Evolutionary conservation across 2,329 filamentous ascomycete genomes (phyloP), one percentile per base, ranked within the genome.

Genomic region (Sarocladium brachiariae): DNA sequence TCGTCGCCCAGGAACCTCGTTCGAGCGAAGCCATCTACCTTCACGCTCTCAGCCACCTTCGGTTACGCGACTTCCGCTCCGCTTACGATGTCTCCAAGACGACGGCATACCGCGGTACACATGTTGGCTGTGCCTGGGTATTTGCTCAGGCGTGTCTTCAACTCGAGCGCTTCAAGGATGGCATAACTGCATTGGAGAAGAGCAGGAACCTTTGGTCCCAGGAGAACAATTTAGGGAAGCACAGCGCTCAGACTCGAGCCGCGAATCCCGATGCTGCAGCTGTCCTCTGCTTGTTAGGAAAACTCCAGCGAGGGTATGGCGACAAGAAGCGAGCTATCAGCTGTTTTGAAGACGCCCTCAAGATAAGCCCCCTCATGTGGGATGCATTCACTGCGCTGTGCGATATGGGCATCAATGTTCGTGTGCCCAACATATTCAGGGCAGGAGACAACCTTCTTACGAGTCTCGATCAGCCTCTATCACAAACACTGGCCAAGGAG

Each of bases 361-460:
- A 91, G 68, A 67, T 84, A 50, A 99, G 97, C 61, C 91, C 93
- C 1, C 92, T 97, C 67, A 93, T 96, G 80, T 99, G 93, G 93
- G 93, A 99, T 73, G 91, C 92, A 0, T 97, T 97, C 61, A 83
- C 85, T 19, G 86, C 82, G 14, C 77, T 99, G 7, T 96, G 91
- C 64, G 90, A 96, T 62, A 88, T 81, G 83, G 88, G 89, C 3
- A 85, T 89, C 39, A 84, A 83, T 57, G 77, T 97, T 50, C 83
- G 87, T 51, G 83, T 93, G 9, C 79, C 84, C 23, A 96, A 95
- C 61, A 87, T 96, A 55, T 99, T 96, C 71, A 89, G 84, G 63
- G 71, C 86, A 58, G 89, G 78, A 53, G 77, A 81, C 18, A 54
- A 63, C 7, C 63, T 82, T 31, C 56, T 76, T 30, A 73, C 74